Evolutionary conservation across 2,329 filamentous ascomycete species (phyloP), one percentile per base, ranked within the genome.

Genomic region (Coniella lustricola): DNA sequence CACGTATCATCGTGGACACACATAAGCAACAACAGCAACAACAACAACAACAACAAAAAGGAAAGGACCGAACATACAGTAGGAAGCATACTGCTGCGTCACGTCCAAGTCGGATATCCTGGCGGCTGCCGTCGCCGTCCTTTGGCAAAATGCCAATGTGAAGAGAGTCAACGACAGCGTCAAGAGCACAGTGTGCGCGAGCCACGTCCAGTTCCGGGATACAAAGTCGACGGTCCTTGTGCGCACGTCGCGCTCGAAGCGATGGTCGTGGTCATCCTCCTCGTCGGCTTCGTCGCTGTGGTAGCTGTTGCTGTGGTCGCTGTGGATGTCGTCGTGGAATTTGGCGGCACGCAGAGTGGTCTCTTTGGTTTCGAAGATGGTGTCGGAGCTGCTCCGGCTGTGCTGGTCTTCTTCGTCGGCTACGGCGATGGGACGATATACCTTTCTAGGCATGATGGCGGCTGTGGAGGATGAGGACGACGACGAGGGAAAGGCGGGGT

Each of bases 11-110:
- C n/a, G n/a, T n/a, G n/a, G n/a, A n/a, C n/a, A n/a, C n/a, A n/a
- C n/a, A n/a, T n/a, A n/a, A n/a, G n/a, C n/a, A n/a, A n/a, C n/a
- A n/a, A n/a, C n/a, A n/a, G n/a, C n/a, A n/a, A n/a, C n/a, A n/a
- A n/a, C n/a, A n/a, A n/a, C n/a, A n/a, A n/a, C n/a, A n/a, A n/a
- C n/a, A n/a, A n/a, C 18, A 38, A 13, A 39, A 12, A n/a, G 7
- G 9, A 22, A 40, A 16, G 8, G 20, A 25, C 7, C 12, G 10
- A 14, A 14, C 49, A 4, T 55, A 60, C 60, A 60, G 56, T 64
- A 73, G 20, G 72, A 68, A 2, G 72, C 74, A 51, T 68, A 74
- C 31, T 68, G 60, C 48, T 62, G 53, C 8, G 65, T 65, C 56
- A 64, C 64, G 17, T 58, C 54, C 25, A 58, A 32, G 46, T 68